phyloP scores from a whole-genome alignment of 805 yeast genomes.

The Schizosaccharomyces lindneri region DNA sequence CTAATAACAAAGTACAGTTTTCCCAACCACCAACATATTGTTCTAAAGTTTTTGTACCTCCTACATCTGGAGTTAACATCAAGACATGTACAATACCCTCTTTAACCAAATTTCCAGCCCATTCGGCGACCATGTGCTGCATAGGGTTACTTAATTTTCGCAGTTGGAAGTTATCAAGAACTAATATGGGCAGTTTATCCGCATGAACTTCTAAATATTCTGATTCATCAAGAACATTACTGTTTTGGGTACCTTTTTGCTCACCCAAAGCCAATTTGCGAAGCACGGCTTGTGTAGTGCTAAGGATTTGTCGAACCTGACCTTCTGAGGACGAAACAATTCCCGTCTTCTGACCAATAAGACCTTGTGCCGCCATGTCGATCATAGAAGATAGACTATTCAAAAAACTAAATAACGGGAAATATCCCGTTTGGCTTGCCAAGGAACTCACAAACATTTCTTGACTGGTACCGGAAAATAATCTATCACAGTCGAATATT shows the following conservation, averaged over 20 bases:
- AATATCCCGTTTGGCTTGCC: slow-evolving; percentile 65
- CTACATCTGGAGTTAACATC: slow-evolving; percentile 64
- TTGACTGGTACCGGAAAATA: slow-evolving; percentile 54
- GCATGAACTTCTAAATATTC: slow-evolving; percentile 70
- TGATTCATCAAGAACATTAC: slow-evolving; percentile 33
- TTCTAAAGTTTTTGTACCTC: slow-evolving; percentile 40
- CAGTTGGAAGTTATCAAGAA: slow-evolving; percentile 38
- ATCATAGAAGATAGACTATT: slow-evolving; percentile 52
- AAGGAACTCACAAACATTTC: slow-evolving; percentile 37
- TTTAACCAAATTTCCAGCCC: slow-evolving; percentile 61
- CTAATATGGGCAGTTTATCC: slow-evolving; percentile 61
- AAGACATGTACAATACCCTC: slow-evolving; percentile 75
- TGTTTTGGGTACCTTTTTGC: slow-evolving; percentile 7
- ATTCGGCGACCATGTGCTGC: slow-evolving; percentile 49
- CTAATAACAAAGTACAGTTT: slow-evolving; percentile 43
- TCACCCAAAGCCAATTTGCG: slow-evolving; percentile 25
- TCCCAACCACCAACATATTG: slow-evolving; percentile 66
- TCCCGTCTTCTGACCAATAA: slow-evolving; percentile 87
- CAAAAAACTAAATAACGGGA: slow-evolving; percentile 84
- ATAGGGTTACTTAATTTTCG: slow-evolving; percentile 8
- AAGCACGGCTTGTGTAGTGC: slow-evolving; percentile 48
- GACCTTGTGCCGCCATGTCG: slow-evolving; percentile 68
- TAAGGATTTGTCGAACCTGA: slow-evolving; percentile 58
- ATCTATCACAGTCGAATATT: slow-evolving; percentile 55
- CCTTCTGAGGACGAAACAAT: slow-evolving; percentile 59